Evolutionary conservation across 2,329 filamentous ascomycete genomes (phyloP).

Genomic region (Teratosphaeria epicoccoides): DNA sequence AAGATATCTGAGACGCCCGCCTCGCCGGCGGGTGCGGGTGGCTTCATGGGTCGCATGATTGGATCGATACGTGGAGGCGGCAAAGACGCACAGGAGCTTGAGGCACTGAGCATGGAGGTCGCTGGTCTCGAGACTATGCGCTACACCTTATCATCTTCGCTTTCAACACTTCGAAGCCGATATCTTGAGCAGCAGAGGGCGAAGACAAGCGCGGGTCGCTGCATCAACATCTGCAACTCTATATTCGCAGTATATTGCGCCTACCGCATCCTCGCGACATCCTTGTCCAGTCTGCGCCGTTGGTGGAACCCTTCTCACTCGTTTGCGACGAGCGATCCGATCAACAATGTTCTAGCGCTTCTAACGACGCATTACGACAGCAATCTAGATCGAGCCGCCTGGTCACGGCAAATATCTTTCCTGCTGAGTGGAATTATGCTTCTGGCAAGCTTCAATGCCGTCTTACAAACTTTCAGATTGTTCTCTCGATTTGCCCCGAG

Average conservation of each 20-base stretch:
- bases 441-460: slow-evolving; percentile 67
- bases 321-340: slow-evolving; percentile 61
- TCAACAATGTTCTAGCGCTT: slow-evolving; percentile 71
- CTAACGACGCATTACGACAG: slow-evolving; percentile 77
- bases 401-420: slow-evolving; percentile 79
- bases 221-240: slow-evolving; percentile 54
- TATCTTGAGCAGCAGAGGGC: slow-evolving; percentile 55
- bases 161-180: slow-evolving; percentile 53
- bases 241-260: slow-evolving; percentile 72
- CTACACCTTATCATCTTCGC: slow-evolving; percentile 54
- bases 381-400: slow-evolving; percentile 67
- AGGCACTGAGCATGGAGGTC: slow-evolving; percentile 60
- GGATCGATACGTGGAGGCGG: slow-evolving; percentile 59
- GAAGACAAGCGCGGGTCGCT: slow-evolving; percentile 54
- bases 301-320: slow-evolving; percentile 33
- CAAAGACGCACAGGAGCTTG: slow-evolving; percentile 42
- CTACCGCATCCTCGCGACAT: slow-evolving; percentile 68
- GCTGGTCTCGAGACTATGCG: slow-evolving; percentile 72
- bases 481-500: slow-evolving; percentile 63
- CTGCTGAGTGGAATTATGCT: slow-evolving; percentile 74
- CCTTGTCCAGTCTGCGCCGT: slow-evolving; percentile 56
- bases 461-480: slow-evolving; percentile 74
- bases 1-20: slow-evolving; percentile 40
- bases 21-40: slow-evolving; percentile 27
- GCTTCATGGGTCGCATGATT: slow-evolving; percentile 64